Evolutionary conservation across 2,329 filamentous ascomycete genomes (phyloP), one percentile per base, ranked within the genome.

Genomic region (Sporothrix humicola): DNA sequence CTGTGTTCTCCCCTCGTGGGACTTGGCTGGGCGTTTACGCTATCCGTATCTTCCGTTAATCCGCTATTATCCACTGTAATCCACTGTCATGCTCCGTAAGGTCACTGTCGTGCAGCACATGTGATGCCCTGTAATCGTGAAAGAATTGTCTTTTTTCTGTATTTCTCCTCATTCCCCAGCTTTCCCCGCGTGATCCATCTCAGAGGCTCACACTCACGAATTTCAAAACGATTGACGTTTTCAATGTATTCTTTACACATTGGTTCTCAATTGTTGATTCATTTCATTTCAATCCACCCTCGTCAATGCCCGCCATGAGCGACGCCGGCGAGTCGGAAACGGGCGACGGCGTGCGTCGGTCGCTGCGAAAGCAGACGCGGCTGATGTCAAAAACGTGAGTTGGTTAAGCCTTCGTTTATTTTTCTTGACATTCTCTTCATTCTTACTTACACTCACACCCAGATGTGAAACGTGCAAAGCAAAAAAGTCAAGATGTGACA

Each of bases 401-500:
- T 3, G 54, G 8, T 15, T 26, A n/a, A 10, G 13, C 7, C 17
- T n/a, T 44, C 63, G 15, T 9, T 8, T 23, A 2, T 9, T 59
- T 26, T 17, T 15, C 17, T 13, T 44, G 37, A 17, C 42, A 1
- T 17, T 20, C 2, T 23, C 56, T 13, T 31, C 13, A 15, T 6
- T 23, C 20, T 13, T 31, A 26, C 13, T 23, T 31, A 65, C 61
- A 8, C 7, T 48, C 3, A 7, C 15, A 9, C 15, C 6, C 26
- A 74, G 73, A 20, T 75, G 74, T 46, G 74, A 75, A 20, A 69
- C 54, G 2, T 75, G 74, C 74, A 74, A 74, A 65, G 42, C 69
- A 20, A 75, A 75, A 61, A 75, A 75, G 69, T 74, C 73, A 13
- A 59, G 73, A 44, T 75, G 74, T 59, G 74, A 75, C 69, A 75